A percentile compares a stretch with the other conserved stretches of the same genome.
Evolutionary conservation across 768 basidiomycete genomes (phyloP).

Genomic region (Russula abietina): DNA sequence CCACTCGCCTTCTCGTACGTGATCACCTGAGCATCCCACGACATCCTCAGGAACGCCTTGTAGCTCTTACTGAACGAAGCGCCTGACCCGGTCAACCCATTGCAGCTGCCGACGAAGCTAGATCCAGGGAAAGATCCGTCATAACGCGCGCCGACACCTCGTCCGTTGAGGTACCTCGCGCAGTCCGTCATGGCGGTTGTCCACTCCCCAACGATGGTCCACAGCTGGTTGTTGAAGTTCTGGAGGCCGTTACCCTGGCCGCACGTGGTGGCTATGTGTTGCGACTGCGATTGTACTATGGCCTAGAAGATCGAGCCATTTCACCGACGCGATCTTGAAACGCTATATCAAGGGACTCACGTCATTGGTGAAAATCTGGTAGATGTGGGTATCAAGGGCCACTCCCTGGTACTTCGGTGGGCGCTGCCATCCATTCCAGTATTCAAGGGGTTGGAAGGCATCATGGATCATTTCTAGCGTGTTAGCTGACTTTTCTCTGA

Average conservation of each 20-base stretch:
- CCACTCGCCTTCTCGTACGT: conserved; percentile 63
- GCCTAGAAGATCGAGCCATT: conserved; percentile 33
- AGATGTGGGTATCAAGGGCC: conserved; percentile 73
- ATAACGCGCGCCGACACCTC: conserved; percentile 58
- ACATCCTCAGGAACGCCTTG: conserved; percentile 76
- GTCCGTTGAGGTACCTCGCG: conserved; percentile 77
- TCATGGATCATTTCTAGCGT: conserved; percentile 70
- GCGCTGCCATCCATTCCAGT: conserved; percentile 60
- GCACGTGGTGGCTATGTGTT: conserved; percentile 64
- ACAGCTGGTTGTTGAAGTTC: conserved; percentile 48
- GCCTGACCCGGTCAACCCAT: conserved; percentile 63
- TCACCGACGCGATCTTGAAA: not conserved
- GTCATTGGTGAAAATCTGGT: conserved; percentile 61
- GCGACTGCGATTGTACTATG: conserved; percentile 40
- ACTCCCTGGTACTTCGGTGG: conserved; percentile 55
- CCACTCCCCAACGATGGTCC: conserved; percentile 88
- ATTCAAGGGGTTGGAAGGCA: conserved; percentile 68
- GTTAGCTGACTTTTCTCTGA: conserved; percentile 53
- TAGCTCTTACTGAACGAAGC: conserved; percentile 67
- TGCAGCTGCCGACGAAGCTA: conserved; percentile 65
- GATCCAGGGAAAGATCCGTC: conserved; percentile 59
- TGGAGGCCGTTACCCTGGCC: conserved; percentile 39
- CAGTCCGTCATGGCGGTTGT: conserved; percentile 72
- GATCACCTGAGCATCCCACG: conserved; percentile 70
- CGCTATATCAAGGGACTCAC: conserved; percentile 32